Evolutionary conservation across 331 rosid genomes (phyloP), one percentile per base, ranked within the genome.

Genomic region (Ulmus americana): DNA sequence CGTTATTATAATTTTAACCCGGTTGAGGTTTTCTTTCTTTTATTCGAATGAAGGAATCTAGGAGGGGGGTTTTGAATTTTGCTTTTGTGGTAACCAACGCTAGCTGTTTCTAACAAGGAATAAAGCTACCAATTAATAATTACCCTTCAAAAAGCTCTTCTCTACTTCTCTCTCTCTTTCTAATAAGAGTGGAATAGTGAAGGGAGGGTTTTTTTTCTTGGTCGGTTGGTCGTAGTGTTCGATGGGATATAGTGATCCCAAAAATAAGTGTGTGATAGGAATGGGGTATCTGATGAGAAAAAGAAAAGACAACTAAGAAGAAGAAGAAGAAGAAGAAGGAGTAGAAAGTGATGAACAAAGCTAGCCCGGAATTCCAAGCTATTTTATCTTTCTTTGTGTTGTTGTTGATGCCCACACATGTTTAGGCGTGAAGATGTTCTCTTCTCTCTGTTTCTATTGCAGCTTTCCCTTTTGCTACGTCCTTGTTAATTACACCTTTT

Each of bases 391-490:
- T 56, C 13, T 42, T 40, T 44, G 16, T 46, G 47, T 7, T 56
- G 69, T 52, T 59, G 75, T 22, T 73, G 78, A 76, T 64, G 84
- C 75, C 82, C 85, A 84, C 87, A 79, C 87, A 79, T 77, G 87
- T 69, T 56, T 68, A 69, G 91, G 95, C 91, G 87, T 89, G 96
- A 82, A 82, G 80, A 79, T 74, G 84, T 75, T 78, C 80, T 80
- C 81, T 80, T 78, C 80, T 80, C 81, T 80, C 70, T 73, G 82
- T 80, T 79, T 72, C 72, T 76, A 76, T 80, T 68, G 58, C 95
- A 89, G 91, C 95, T 80, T 88, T 89, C 69, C 45, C 95, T 86
- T 89, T 77, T 77, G 70, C 75, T 75, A 77, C 78, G 82, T 77
- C 84, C 64, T 67, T 75, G 15, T 50, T 55, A 5, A 28, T 5